Evolutionary conservation across 805 yeast species (phyloP), one percentile per base, ranked within the genome.

Genomic region (Zygosaccharomyces gambellarensis): DNA sequence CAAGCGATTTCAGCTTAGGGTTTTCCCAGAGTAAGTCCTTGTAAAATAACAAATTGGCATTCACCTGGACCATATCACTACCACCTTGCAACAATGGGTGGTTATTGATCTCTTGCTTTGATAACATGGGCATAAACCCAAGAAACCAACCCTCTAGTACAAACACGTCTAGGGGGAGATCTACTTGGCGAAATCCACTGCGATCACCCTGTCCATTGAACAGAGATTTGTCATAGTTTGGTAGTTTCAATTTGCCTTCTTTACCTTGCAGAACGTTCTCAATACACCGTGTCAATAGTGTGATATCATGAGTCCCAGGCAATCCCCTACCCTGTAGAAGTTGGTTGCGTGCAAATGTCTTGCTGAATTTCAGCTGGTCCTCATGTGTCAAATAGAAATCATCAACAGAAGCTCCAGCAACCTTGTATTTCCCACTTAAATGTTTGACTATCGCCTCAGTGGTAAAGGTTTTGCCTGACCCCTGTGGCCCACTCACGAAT

Each of bases 71-170:
- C 60, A 55, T 72, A 68, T 50, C 63, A 43, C 22, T 57, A 48
- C 42, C 70, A 48, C 47, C 57, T 40, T 40, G 52, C 45, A 45
- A 56, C 52, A 64, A 32, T 27, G 62, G 30, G 4, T 39, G 43
- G 43, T 49, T 46, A 9, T 48, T 19, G 25, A 48, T 42, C 5
- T 63, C 65, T 1, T 53, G 54, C 3, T 63, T 63, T 25, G 65
- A 57, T 1, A 66, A 55, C 17, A 78, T 55, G 1, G 85, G 73
- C 4, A 62, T 53, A 62, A 81, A 92, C 1, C 98, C 98, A 22
- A 81, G 76, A 70, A 90, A 89, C 99, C 99, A 92, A 4, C 98
- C 99, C 68, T 92, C 99, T 36, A 94, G 73, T 1, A 92, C 65
- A 2, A 92, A 75, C 3, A 90, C 76, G 58, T 86, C 88, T 3